Conservation (phyloP, 2,329 filamentous ascomycete species). For the Trichophyton equinum region DNA sequence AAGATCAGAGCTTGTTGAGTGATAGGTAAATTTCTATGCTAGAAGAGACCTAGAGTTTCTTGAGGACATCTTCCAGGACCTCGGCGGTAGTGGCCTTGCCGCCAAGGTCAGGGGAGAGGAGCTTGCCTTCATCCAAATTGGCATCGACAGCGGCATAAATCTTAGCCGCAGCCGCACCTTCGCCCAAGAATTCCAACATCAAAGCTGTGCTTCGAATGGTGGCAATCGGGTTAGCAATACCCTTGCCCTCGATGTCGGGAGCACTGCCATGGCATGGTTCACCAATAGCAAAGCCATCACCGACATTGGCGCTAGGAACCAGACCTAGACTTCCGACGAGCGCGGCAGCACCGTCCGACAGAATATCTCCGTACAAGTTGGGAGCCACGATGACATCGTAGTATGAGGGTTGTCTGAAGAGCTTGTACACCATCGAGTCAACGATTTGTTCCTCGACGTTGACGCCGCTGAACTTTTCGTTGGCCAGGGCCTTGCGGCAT, state of each 20-base stretch:
- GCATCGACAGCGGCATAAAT: conserved; percentile 89
- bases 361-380: conserved; percentile 93
- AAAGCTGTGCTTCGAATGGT: conserved; percentile 81
- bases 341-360: conserved; percentile 89
- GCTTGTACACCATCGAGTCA: conserved; percentile 98
- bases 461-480: conserved; percentile 49
- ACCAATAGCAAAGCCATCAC: conserved; percentile 85
- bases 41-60: conserved; percentile 6
- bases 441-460: conserved; percentile 93
- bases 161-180: conserved; percentile 71
- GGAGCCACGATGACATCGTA: conserved; percentile 98
- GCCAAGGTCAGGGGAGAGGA: conserved; percentile 80
- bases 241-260: conserved; percentile 85
- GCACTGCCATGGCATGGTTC: conserved; percentile 96
- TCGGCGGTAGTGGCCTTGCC: conserved; percentile 75
- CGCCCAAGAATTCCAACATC: conserved; percentile 91
- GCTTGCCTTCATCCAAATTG: conserved; percentile 69
- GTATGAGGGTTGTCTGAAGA: conserved; percentile 85
- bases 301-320: conserved; percentile 89
- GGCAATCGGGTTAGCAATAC: conserved; percentile 92
- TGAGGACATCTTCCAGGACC: conserved; percentile 77
- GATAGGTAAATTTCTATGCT: too few species aligned
- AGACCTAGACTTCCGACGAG: conserved; percentile 85
- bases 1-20: neutral
- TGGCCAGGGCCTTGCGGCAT: conserved; percentile 58